Evolutionary conservation across 2,329 filamentous ascomycete species (phyloP).

Genomic region (Fusarium cyanostomum): DNA sequence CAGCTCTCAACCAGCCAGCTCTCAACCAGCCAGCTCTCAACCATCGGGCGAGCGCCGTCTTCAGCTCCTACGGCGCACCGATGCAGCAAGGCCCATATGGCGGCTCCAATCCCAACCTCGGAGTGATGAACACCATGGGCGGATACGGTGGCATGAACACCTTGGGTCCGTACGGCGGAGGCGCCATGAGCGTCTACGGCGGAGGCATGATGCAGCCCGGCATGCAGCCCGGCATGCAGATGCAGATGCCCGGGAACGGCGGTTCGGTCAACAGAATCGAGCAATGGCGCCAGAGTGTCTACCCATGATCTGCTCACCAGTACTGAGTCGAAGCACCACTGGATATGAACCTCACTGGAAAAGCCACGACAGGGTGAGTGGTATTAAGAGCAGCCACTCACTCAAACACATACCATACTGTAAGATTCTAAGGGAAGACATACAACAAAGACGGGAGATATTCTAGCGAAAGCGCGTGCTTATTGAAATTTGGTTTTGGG

Average conservation of each 20-base stretch:
- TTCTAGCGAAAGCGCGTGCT: constrained; percentile 1
- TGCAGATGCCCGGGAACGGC: constrained; percentile 43
- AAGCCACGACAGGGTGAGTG: neutral
- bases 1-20: constrained; percentile 39
- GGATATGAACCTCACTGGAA: neutral
- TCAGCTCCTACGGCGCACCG: constrained; percentile 45
- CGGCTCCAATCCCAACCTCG: constrained; percentile 37
- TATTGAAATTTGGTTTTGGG: constrained; percentile 20
- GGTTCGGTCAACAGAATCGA: constrained; percentile 51
- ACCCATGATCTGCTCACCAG: constrained; percentile 40
- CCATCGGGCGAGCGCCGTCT: constrained; percentile 46
- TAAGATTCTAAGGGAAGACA: constrained; percentile 18
- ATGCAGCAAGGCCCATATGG: constrained; percentile 40
- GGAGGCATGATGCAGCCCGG: constrained; percentile 42
- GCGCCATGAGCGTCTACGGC: constrained; percentile 43
- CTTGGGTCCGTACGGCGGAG: constrained; percentile 36
- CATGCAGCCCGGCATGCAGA: constrained; percentile 29
- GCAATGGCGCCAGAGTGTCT: constrained; percentile 55
- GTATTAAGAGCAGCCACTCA: neutral
- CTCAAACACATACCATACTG: constrained; percentile 5
- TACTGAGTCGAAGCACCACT: neutral
- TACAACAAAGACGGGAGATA: neutral
- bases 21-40: constrained; percentile 31
- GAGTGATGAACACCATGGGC: constrained; percentile 32
- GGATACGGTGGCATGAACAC: constrained; percentile 37